phyloP scores from a whole-genome alignment of 345 rosid species.

The Abelmoschus esculentus region DNA sequence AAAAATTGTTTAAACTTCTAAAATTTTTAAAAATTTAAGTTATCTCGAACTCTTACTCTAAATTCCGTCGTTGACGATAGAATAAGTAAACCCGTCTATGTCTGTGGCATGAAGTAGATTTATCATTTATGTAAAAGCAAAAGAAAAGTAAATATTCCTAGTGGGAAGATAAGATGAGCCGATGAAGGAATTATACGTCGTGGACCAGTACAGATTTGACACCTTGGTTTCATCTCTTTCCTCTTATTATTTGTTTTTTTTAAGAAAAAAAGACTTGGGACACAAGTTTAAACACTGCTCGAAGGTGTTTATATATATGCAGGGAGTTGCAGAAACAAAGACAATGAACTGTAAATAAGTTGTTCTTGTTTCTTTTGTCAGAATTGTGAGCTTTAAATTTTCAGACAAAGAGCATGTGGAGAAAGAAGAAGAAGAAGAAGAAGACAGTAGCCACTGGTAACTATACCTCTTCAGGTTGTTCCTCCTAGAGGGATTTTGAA shows the following conservation, averaged over 20 bases:
- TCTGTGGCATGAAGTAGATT: neutral
- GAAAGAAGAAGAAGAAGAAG: constrained; percentile 1
- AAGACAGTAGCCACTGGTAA: neutral
- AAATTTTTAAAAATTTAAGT: too few relatives aligned
- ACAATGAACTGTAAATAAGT: neutral
- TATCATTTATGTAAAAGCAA: neutral
- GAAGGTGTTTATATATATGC: neutral
- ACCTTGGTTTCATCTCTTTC: neutral
- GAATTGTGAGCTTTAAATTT: neutral
- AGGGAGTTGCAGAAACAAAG: neutral
- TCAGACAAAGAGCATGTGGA: neutral
- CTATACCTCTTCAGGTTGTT: neutral
- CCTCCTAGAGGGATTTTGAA: neutral
- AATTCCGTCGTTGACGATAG: too few relatives aligned
- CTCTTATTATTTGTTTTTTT: too few relatives aligned
- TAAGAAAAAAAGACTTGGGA: neutral
- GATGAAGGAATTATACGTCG: neutral
- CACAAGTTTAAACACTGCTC: neutral
- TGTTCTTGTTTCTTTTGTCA: neutral
- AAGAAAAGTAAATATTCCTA: constrained; percentile 10
- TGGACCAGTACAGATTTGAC: constrained; percentile 9
- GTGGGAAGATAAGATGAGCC: constrained; percentile 13
- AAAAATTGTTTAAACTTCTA: too few relatives aligned
- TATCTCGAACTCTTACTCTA: too few relatives aligned
- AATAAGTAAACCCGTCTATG: neutral